Evolutionary conservation across 345 rosid genomes (phyloP), one percentile per base, ranked within the genome.

Genomic region (Excoecaria cochinchinensis): DNA sequence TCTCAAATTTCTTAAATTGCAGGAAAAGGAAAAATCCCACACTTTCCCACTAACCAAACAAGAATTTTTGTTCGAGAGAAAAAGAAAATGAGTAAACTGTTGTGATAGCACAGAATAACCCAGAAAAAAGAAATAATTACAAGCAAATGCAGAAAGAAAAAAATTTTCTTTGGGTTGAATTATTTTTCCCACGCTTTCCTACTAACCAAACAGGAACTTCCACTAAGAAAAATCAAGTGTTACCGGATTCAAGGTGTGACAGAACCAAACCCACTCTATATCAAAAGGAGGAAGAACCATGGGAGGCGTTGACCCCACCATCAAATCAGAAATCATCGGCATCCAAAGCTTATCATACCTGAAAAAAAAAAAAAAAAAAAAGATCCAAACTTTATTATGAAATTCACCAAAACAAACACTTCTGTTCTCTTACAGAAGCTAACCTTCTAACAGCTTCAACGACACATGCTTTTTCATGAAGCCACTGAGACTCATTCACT

Each of bases 201-300:
- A 36, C 8, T 38, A 81, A 70, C 77, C 85, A 76, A 81, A 66
- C 81, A 71, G 74, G 56, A 80, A 21, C 24, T 22, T 19, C 46
- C n/a, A 65, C 15, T 62, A 0, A 52, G 16, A 68, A 58, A 25
- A 19, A 39, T 48, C 24, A 71, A 55, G 53, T 15, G 24, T 63
- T 82, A 94, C 99, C 68, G 94, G 91, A 78, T 94, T 92, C 87
- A 94, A 85, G 31, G 92, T 79, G 76, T 94, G 99, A 74, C 97
- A 94, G 81, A 92, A 90, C 97, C 97, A 94, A 82, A 94, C 91
- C 97, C 99, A 94, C 83, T 92, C 97, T 71, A 94, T 68, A 88
- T 94, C 99, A 55, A 94, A 62, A 40, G 99, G 99, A 80, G 99
- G 95, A 46, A 94, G 88, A 56, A 94, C 72, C 85, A 90, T 75